These are phyloP conservation scores for Inonotus hispidus DNA, from an alignment of 1,284 basidiomycete species.

Conservation along the genomic window DNA sequence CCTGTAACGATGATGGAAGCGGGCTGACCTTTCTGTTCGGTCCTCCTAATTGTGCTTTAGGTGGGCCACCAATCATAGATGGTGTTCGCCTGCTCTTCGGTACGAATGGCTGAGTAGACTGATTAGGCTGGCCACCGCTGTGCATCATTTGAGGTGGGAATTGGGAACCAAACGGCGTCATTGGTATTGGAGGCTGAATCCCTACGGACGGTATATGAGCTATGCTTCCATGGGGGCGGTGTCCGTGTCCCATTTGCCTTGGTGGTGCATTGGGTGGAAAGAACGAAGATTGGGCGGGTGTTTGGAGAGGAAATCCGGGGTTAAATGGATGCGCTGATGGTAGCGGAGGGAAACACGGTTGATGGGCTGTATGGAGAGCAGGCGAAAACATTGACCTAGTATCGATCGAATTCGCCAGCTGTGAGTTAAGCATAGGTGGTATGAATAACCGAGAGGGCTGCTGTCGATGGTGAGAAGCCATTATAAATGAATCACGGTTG, in stretches of 20 bases:
- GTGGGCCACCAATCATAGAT: conserved; percentile 71
- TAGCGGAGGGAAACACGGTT: conserved; percentile 52
- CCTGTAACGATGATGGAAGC: conserved; percentile 39
- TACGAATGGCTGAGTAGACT: conserved; percentile 41
- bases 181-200: conserved; percentile 52
- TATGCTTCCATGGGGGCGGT: conserved; percentile 53
- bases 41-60: conserved; percentile 74
- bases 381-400: conserved; percentile 56
- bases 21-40: conserved; percentile 70
- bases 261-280: conserved; percentile 43
- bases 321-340: conserved; percentile 35
- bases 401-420: conserved; percentile 38
- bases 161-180: conserved; percentile 52
- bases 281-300: conserved; percentile 66
- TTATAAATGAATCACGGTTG: conserved; percentile 8
- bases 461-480: conserved; percentile 25
- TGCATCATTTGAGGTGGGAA: conserved; percentile 52
- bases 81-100: conserved; percentile 55
- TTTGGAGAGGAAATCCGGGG: conserved; percentile 40
- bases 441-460: conserved; percentile 42
- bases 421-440: conserved; percentile 39
- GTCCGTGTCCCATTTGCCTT: conserved; percentile 43
- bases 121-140: conserved; percentile 31
- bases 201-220: conserved; percentile 51
- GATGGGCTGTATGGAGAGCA: conserved; percentile 53